These are phyloP conservation scores for Apophysomyces variabilis DNA, from an alignment of 371 early-diverging fungal species.

Conservation along the genomic window DNA sequence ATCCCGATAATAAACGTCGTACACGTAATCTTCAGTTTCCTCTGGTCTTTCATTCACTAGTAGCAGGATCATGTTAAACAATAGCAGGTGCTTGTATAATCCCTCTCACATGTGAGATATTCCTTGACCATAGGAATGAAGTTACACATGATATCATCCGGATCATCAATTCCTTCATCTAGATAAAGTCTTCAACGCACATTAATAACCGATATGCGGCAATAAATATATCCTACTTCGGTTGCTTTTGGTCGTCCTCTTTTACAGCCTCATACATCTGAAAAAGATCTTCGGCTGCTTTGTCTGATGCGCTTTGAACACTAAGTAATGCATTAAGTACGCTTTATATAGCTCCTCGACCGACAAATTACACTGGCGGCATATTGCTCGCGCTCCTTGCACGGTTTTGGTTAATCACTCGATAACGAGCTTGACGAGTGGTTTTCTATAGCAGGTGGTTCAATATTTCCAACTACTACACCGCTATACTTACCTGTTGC, in stretches of 20 bases:
- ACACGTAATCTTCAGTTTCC: conserved; percentile 59
- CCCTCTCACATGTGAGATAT: conserved; percentile 59
- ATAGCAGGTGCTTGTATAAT: neutral
- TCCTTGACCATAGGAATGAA: conserved; percentile 78
- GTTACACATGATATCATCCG: conserved; percentile 70
- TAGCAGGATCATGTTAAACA: neutral
- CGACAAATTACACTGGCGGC: conserved; percentile 31
- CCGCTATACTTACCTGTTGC: conserved; percentile 27
- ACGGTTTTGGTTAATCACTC: conserved; percentile 63
- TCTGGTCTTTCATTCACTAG: conserved; percentile 41
- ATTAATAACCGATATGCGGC: neutral
- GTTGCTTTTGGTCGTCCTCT: conserved; percentile 49
- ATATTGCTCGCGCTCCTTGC: conserved; percentile 25
- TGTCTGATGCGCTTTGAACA: conserved; percentile 43
- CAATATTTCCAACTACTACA: neutral
- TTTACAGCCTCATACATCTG: conserved; percentile 73
- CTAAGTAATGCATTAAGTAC: conserved; percentile 16
- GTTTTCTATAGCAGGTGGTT: conserved; percentile 28
- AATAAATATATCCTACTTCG: conserved; percentile 14
- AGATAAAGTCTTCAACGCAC: conserved; percentile 29
- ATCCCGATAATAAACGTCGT: conserved; percentile 66
- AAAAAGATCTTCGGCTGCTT: conserved; percentile 51
- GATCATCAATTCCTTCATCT: conserved; percentile 44
- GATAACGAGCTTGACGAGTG: conserved; percentile 59
- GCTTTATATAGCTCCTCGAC: neutral